These are phyloP conservation scores for Dendrobium nobile DNA, from an alignment of 106 monocot species.

Conservation along the genomic window DNA sequence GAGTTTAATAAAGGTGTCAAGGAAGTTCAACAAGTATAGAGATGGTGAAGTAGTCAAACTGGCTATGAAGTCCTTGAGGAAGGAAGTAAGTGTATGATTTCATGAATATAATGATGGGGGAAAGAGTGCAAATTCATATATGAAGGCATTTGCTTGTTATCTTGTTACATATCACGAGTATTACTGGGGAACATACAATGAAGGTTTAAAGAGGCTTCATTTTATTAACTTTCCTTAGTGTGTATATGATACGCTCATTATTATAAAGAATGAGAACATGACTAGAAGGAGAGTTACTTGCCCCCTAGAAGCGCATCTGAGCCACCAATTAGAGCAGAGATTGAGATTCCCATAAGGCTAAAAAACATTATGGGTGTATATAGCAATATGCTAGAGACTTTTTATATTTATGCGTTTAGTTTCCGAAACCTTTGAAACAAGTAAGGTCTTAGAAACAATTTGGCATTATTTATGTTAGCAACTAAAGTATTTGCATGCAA, in stretches of 20 bases:
- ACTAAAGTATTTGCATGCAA: no score
- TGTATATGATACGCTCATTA: slow-evolving; percentile 56
- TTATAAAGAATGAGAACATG: slow-evolving; percentile 45
- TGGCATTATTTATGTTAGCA: no score
- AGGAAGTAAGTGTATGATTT: slow-evolving; percentile 74
- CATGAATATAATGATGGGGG: slow-evolving; percentile 7
- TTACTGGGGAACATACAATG: slow-evolving; percentile 63
- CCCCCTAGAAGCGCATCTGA: background rate
- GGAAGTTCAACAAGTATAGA: slow-evolving; percentile 44
- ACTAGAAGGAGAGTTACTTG: background rate
- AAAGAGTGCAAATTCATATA: slow-evolving; percentile 15
- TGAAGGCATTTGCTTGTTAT: slow-evolving; percentile 87
- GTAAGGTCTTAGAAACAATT: no score
- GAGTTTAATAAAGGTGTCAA: slow-evolving; percentile 37
- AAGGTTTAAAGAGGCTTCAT: slow-evolving; percentile 50
- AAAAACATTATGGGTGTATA: no score
- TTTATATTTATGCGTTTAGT: no score
- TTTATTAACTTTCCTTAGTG: slow-evolving; percentile 87
- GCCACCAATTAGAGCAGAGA: background rate
- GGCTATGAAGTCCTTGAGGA: slow-evolving; percentile 60
- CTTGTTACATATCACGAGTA: slow-evolving; percentile 65
- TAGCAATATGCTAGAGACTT: no score
- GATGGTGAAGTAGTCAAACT: slow-evolving; percentile 54
- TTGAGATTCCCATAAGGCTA: background rate
- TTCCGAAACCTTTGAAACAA: no score